Base-by-base conservation (phyloP, 805 yeast species). In the Kodamaea fukazawae region DNA sequence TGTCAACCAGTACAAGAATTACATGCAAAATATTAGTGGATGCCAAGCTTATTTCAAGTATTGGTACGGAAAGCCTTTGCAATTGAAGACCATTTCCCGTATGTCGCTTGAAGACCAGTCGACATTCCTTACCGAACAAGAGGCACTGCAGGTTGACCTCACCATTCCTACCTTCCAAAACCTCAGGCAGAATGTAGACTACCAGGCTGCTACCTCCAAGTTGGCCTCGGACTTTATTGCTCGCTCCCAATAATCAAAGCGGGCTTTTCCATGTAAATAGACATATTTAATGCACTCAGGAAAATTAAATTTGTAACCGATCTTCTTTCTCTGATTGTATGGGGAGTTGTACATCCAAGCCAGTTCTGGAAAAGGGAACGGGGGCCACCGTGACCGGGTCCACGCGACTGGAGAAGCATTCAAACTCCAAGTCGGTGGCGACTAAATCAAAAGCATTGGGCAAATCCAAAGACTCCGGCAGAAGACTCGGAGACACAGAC, bases 1-100 rank as follows among this genome's bases (percentile, higher is more conserved):
- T 43, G 75, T 80, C 54, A 73, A 75, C 47, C 53, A 45, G 2
- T 57, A 66, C 53, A 65, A 60, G 51, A 52, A 66, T 51, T 67
- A 55, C 50, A 65, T 68, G 54, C 73, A 68, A 54, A 67, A 67
- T 44, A 54, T 51, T 29, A 45, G 49, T 30, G 58, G 66, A 3
- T 58, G 61, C 40, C 42, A 53, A 25, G 47, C 59, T 36, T 65
- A 61, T 36, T 53, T 58, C 23, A 56, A 54, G 36, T 46, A 53
- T 37, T 64, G 71, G 67, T 38, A 51, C 43, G 54, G 53, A 36
- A 61, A 50, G 34, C 53, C 58, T 9, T 61, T 51, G 29, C 33
- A 38, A 23, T 38, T 20, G 50, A 34, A 37, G 20, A 34, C 45
- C 4, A 43, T 65, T 29, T 49, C 51, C 10, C 49, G 55, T 40